Conservation (phyloP, 2,329 filamentous ascomycete genomes). For the Trichoderma koningiopsis region DNA sequence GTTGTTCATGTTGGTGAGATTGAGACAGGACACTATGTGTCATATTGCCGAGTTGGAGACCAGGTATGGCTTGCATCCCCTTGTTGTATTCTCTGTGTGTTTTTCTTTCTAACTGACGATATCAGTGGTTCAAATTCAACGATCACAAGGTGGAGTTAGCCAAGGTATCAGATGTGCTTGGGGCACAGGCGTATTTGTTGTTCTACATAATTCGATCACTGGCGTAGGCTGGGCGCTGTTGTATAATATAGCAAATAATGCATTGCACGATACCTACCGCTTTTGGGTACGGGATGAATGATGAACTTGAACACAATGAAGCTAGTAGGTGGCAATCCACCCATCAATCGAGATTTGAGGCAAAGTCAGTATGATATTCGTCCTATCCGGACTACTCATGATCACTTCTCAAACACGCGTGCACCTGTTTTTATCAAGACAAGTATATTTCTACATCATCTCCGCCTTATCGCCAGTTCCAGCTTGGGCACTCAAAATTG, state of each 20-base stretch:
- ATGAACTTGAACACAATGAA: neutral
- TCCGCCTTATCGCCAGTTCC: conserved; percentile 44
- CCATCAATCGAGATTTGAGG: neutral
- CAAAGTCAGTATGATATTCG: neutral
- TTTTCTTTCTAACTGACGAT: conserved; percentile 22
- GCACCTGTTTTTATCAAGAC: neutral
- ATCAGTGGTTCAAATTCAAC: conserved; percentile 91
- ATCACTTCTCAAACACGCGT: neutral
- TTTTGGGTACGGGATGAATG: neutral
- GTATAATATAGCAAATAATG: neutral
- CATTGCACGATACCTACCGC: neutral
- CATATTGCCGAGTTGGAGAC: conserved; percentile 81
- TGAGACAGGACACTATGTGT: conserved; percentile 88
- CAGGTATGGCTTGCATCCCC: conserved; percentile 45
- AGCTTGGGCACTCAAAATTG: conserved; percentile 67
- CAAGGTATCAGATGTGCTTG: conserved; percentile 79
- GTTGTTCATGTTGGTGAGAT: conserved; percentile 93
- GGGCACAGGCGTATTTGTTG: conserved; percentile 83
- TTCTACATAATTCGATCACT: conserved; percentile 77
- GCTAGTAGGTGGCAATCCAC: neutral
- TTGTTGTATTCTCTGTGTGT: neutral
- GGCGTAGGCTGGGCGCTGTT: conserved; percentile 33
- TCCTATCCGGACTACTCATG: neutral
- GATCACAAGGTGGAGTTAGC: conserved; percentile 90
- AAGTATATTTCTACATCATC: neutral